Conservation (phyloP, 176 grass and related monocot species). For the Thalia dealbata region DNA sequence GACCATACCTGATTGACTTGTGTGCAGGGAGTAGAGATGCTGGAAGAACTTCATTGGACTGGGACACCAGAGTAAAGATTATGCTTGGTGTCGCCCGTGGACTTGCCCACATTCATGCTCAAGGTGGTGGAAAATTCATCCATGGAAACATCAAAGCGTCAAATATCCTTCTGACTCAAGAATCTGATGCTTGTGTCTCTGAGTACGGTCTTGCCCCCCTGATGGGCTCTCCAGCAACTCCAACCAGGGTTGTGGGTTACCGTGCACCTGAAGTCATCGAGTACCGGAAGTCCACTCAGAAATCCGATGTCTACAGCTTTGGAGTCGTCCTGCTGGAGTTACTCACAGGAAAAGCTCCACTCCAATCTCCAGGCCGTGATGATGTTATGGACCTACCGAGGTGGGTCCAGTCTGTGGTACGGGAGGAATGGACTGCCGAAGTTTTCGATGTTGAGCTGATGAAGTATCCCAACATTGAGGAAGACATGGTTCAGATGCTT, state of each 20-base stretch:
- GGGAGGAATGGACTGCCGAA: constrained; percentile 92
- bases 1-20: not conserved
- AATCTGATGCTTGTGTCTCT: constrained; percentile 45
- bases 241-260: constrained; percentile 43
- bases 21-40: constrained; percentile 40
- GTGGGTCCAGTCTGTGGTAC: constrained; percentile 94
- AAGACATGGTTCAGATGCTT: constrained; percentile 94
- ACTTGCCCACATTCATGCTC: constrained; percentile 58
- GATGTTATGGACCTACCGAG: constrained; percentile 55
- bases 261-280: constrained; percentile 81
- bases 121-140: constrained; percentile 70
- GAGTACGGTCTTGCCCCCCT: constrained; percentile 76
- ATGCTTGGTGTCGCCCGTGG: constrained; percentile 53
- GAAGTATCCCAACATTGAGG: constrained; percentile 74
- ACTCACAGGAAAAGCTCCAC: constrained; percentile 77
- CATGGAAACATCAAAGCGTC: constrained; percentile 91
- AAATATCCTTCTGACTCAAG: constrained; percentile 63
- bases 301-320: constrained; percentile 84
- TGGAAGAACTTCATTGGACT: constrained; percentile 66
- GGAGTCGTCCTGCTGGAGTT: constrained; percentile 82
- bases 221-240: constrained; percentile 32
- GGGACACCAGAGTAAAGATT: constrained; percentile 71
- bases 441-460: constrained; percentile 85
- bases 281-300: constrained; percentile 52
- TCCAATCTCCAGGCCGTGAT: constrained; percentile 45